These are phyloP conservation scores for Ophiostoma quercus DNA, from an alignment of 2,329 filamentous ascomycete genomes.

Conservation along the genomic window DNA sequence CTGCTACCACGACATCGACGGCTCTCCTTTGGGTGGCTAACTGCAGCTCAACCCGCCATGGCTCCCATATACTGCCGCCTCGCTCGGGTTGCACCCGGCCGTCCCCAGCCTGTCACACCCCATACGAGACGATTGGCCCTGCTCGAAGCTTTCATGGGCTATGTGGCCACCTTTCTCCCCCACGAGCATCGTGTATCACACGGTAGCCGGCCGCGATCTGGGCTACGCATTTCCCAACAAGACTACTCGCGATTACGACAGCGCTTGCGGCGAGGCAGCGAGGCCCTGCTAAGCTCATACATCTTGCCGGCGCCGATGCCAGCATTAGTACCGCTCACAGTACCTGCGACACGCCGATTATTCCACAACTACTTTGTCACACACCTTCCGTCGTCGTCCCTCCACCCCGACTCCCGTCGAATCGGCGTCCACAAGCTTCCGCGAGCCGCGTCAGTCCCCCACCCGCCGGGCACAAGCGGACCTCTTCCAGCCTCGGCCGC, in stretches of 20 bases:
- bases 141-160: constrained; percentile 28
- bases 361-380: constrained; percentile 99
- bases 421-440: constrained; percentile 71
- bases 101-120: constrained; percentile 7
- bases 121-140: constrained; percentile 21
- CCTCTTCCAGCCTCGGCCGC: constrained; percentile 41
- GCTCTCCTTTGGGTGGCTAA: neutral
- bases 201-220: neutral
- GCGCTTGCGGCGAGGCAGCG: constrained; percentile 9
- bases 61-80: constrained; percentile 7
- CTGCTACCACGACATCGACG: too few relatives aligned
- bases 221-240: neutral
- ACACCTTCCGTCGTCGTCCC: constrained; percentile 84
- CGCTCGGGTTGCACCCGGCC: constrained; percentile 1
- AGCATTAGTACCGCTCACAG: neutral
- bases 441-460: constrained; percentile 75
- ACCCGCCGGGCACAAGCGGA: constrained; percentile 50
- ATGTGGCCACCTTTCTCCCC: constrained; percentile 25
- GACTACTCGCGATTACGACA: constrained; percentile 11
- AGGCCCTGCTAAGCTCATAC: neutral
- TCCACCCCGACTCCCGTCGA: constrained; percentile 76
- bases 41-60: neutral
- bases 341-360: constrained; percentile 23
- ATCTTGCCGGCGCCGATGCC: neutral
- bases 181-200: constrained; percentile 11